These are phyloP conservation scores for Lipomyces spencermartinsiae DNA, from an alignment of 805 yeast genomes.

Conservation along the genomic window DNA sequence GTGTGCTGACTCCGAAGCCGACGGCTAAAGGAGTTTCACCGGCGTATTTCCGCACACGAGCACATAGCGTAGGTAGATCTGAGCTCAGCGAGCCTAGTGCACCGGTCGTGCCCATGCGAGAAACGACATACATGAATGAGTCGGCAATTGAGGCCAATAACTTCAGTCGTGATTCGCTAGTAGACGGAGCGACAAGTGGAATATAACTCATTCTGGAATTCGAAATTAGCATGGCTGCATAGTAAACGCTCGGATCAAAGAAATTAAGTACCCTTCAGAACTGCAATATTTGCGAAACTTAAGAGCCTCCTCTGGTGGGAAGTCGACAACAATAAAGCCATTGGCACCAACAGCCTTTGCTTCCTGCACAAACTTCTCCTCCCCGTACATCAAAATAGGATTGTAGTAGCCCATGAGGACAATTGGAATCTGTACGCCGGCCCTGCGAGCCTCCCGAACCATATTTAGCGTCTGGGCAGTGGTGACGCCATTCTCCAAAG, in stretches of 20 bases:
- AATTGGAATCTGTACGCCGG: conserved; percentile 87
- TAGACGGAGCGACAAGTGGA: conserved; percentile 96
- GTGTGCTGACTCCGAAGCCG: conserved; percentile 95
- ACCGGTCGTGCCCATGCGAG: conserved; percentile 98
- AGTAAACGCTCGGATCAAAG: background rate
- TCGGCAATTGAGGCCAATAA: conserved; percentile 86
- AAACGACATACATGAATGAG: conserved; percentile 93
- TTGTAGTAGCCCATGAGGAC: conserved; percentile 97
- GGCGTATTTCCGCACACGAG: conserved; percentile 76
- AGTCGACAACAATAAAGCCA: conserved; percentile 92
- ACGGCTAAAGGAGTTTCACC: conserved; percentile 86
- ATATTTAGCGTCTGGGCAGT: conserved; percentile 71
- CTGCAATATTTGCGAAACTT: conserved; percentile 78
- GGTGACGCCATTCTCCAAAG: conserved; percentile 83
- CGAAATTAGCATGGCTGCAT: background rate
- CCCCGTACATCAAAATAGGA: conserved; percentile 90
- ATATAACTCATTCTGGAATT: conserved; percentile 70
- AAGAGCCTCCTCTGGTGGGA: conserved; percentile 98
- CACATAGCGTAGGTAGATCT: conserved; percentile 70
- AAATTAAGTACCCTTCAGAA: conserved; percentile 49
- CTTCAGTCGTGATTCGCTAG: conserved; percentile 86
- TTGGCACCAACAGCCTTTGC: conserved; percentile 90
- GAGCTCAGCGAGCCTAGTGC: conserved; percentile 69
- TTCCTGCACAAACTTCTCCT: conserved; percentile 76
- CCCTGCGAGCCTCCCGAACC: conserved; percentile 74